Conservation (phyloP, 441 rosid species). For the Jatropha podagrica region DNA sequence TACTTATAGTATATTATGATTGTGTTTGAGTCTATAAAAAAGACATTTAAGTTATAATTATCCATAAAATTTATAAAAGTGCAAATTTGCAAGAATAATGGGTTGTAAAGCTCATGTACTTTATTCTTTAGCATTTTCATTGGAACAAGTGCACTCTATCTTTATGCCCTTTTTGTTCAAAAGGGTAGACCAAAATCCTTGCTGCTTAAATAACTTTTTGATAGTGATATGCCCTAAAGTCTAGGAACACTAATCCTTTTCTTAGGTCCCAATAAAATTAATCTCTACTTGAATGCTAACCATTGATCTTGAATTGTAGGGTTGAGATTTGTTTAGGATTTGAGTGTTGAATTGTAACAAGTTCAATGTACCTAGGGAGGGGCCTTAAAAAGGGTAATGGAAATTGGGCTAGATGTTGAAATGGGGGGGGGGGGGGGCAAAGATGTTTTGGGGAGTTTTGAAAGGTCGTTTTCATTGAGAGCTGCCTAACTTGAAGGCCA, state of each 20-base stretch:
- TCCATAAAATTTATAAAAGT: neutral
- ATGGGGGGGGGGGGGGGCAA: neutral
- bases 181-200: constrained; percentile 9
- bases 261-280: neutral
- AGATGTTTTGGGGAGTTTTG: constrained; percentile 22
- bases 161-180: constrained; percentile 13
- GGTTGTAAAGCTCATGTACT: constrained; percentile 24
- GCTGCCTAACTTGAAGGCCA: constrained; percentile 48
- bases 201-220: neutral
- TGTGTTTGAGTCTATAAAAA: neutral
- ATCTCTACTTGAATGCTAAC: neutral
- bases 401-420: neutral
- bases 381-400: neutral
- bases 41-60: neutral
- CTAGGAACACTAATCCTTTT: neutral
- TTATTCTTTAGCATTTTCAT: constrained; percentile 17
- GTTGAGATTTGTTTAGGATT: constrained; percentile 12
- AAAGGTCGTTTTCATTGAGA: constrained; percentile 41
- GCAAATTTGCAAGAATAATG: constrained; percentile 1
- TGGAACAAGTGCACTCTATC: constrained; percentile 22
- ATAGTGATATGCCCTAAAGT: neutral
- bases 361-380: constrained; percentile 3
- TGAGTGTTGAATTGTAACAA: neutral
- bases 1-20: too few species aligned
- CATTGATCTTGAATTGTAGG: neutral